Evolutionary conservation across 805 yeast species (phyloP), one percentile per base, ranked within the genome.

Genomic region (Cyberlindnera mycetangii): DNA sequence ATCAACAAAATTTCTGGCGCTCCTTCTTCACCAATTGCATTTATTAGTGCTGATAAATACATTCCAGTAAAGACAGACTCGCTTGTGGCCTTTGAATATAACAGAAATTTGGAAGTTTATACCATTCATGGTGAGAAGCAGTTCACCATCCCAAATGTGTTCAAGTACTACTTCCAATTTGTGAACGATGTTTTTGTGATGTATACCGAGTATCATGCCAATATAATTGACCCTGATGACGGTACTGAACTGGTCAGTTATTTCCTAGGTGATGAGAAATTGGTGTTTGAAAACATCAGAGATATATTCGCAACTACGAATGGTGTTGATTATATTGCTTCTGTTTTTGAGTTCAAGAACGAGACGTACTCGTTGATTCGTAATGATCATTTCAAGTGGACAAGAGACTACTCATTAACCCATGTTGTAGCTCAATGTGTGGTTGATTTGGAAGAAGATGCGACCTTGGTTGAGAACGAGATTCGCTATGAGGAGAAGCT

Each of bases 351-450:
- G 22, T 49, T 36, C 40, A 32, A 24, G 10, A 42, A 52, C 27
- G 44, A 45, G 14, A 48, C 54, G 1, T 53, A 43, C 16, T 20
- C 40, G 2, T 31, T 41, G n/a, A 30, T 36, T 10, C n/a, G 17
- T 5, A 58, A 59, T 30, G 39, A 34, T 11, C 27, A 43, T 14
- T 8, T 32, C 6, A 31, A 41, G 9, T 77, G 82, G 82, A 21
- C 42, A 2, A 65, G 69, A 47, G 79, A 76, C 55, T 74, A 69
- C 51, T 69, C 76, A 0, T 45, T 72, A 5, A 59, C 70, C 5
- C 52, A 66, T 24, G 62, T 73, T 4, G 53, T 56, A 6, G 71
- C 70, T n/a, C 62, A 65, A 21, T 45, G 59, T 5, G 50, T 70
- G 17, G 49, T 66, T 20, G 67, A 63, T 24, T 42, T 47, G 39